Percentiles rank a stretch among this genome's conserved stretches.
Conservation (phyloP, 139 green algal species). For the Asterochloris sp. region DNA sequence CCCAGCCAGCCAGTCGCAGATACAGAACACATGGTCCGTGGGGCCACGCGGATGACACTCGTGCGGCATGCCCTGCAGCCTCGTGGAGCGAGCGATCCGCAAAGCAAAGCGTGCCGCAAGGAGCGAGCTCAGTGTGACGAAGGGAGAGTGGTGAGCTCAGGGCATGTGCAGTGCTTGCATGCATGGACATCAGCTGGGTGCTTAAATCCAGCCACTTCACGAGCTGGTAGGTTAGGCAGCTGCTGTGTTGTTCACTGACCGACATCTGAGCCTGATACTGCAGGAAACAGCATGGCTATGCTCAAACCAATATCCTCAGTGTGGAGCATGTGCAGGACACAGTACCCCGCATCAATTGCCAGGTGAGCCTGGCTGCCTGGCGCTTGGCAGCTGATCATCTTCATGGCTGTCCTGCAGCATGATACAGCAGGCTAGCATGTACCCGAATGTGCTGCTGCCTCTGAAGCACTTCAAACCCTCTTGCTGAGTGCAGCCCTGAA, state of each 20-base stretch:
- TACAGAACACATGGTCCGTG: no score
- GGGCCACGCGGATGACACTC: no score
- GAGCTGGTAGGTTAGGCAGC: neutral
- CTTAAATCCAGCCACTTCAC: no score
- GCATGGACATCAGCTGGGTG: no score
- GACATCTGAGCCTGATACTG: neutral
- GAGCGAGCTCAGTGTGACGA: conserved; percentile 71
- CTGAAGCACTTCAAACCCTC: neutral
- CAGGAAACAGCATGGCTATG: conserved; percentile 54
- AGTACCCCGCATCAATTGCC: conserved; percentile 45
- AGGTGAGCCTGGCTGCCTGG: conserved; percentile 8
- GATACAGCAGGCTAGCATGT: neutral
- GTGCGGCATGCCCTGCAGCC: neutral
- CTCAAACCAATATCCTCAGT: conserved; percentile 32
- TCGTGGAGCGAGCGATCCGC: conserved; percentile 54
- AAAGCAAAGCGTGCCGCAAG: conserved; percentile 67
- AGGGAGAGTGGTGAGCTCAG: conserved; percentile 67
- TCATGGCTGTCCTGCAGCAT: neutral
- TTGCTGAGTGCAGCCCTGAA: neutral
- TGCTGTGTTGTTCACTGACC: neutral
- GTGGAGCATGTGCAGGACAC: conserved; percentile 46
- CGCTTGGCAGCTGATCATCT: neutral
- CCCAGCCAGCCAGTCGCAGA: no score
- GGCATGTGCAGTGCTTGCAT: neutral
- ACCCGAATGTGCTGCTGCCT: neutral